Base-by-base conservation (phyloP, 148 eudicot genomes). In the Rhododendron mucronatum region DNA sequence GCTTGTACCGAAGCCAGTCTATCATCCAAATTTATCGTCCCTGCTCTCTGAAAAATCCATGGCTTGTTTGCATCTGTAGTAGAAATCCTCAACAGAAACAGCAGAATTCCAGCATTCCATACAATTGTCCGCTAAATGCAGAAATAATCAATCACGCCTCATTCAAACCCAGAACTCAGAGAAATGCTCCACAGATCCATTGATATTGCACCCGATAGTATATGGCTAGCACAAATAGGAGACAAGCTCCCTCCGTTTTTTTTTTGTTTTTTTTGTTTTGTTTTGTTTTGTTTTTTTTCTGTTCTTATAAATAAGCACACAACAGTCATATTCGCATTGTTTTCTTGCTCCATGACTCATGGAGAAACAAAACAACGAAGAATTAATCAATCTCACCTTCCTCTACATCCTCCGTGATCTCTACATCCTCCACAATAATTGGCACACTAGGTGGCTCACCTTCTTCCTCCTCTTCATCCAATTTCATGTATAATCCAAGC, bases 381-480 rank as follows among this genome's bases (percentile, higher is more conserved):
- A n/a, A 2, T 75, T 69, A 90, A 87, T 92, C 93, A 57, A 92
- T 90, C 73, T 92, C 91, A 26, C 94, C 94, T 85, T 92, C 94
- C 86, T 92, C 94, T 39, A 47, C 50, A 47, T 47, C 50, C 50
- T 89, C 89, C 80, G 91, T 11, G 20, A 44, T 48, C 84, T 92
- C 94, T 39, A 47, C 48, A 9, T 47, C 48, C 48, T 89, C 89
- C 82, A 90, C 15, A 13, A 44, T 48, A 11, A 61, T 77, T 5
- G 85, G 90, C 73, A 35, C 23, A 45, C 75, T 85, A 12, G 90
- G 91, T 21, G 50, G 50, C 9, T 47, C 50, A 1, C 50, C 50
- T 47, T 94, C 97, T 84, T 94, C 97, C 69, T 94, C 95, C 7
- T 94, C 95, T 0, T 94, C 97, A 59, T 94, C 97, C 81, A 83